Evolutionary conservation across 345 rosid genomes (phyloP), one percentile per base, ranked within the genome.

Genomic region (Trapa incisa): DNA sequence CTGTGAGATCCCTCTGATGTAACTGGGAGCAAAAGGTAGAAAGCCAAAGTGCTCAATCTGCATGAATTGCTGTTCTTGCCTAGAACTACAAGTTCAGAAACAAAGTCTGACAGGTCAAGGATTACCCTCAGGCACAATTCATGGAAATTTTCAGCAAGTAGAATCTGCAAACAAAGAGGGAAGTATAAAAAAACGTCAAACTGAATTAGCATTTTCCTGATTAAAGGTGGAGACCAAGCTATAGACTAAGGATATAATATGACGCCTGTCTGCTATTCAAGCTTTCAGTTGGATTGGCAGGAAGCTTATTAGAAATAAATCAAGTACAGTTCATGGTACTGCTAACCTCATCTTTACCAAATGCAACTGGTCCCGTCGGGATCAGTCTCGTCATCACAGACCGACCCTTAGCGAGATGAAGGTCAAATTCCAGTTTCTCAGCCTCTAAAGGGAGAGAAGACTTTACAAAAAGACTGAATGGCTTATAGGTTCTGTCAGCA

Each of bases 361-460:
- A 93, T 66, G 67, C 60, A 62, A 68, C 65, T 47, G 67, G 60
- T 39, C 85, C 83, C 33, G 77, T 77, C 69, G 85, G 85, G 64
- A 84, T 72, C 78, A 93, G 80, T 78, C 78, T 83, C 64, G 89
- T 81, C 75, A 50, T 63, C 67, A 93, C 97, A 71, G 80, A 80
- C 80, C 97, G 85, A 70, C 90, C 84, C 70, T 67, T 86, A 70
- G 93, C 89, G 75, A 93, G 87, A 79, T 93, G 98, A 71, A 93
- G 97, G 61, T 89, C 93, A 15, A 88, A 66, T 63, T 86, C 80
- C 87, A 93, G 71, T 76, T 71, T 74, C 80, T 82, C 89, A 71
- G 91, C 97, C 79, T 93, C 98, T 64, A 29, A 5, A 1, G 98
- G 98, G 42, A 93, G 91, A 67, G 88, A 84, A 68, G 77, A 77